phyloP scores from a whole-genome alignment of 139 green algal species.

The Gonium pectorale region DNA sequence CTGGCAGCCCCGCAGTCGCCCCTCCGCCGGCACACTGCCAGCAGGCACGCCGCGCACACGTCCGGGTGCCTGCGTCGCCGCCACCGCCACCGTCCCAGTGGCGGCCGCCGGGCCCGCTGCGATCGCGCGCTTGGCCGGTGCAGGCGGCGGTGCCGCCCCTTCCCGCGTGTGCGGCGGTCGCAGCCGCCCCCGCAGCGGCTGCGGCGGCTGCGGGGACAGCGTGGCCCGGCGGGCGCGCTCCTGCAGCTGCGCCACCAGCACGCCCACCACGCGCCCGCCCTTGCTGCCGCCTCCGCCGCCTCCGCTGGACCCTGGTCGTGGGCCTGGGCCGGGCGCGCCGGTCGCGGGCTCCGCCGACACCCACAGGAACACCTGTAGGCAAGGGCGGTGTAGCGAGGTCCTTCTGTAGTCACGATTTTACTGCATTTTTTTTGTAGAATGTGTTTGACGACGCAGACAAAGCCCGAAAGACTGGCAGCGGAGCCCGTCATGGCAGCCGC shows the following conservation, averaged over 20 bases:
- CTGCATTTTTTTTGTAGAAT: too few species aligned
- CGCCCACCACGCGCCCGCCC: slow-evolving; percentile 8
- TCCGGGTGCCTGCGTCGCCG: not conserved
- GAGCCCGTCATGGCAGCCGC: too few species aligned
- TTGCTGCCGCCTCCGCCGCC: not conserved
- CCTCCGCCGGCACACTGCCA: too few species aligned
- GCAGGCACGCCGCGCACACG: too few species aligned
- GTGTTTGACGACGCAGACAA: too few species aligned
- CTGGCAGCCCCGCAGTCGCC: too few species aligned
- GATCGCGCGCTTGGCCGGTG: not conserved
- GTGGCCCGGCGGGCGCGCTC: not conserved
- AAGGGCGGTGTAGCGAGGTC: too few species aligned
- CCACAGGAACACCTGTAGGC: slow-evolving; percentile 27
- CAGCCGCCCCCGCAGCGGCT: not conserved
- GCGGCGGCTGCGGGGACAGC: not conserved
- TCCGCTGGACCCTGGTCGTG: too few species aligned
- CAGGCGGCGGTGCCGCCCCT: not conserved
- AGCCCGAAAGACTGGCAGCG: too few species aligned
- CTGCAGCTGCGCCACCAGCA: slow-evolving; percentile 39
- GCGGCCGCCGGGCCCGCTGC: not conserved
- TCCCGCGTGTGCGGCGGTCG: not conserved
- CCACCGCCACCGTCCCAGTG: not conserved
- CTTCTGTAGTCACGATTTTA: too few species aligned
- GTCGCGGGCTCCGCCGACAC: not conserved
- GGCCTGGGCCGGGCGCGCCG: too few species aligned